Base-by-base conservation (phyloP, 306 rosid species). In the barrel medic (Medicago truncatula) region DNA sequence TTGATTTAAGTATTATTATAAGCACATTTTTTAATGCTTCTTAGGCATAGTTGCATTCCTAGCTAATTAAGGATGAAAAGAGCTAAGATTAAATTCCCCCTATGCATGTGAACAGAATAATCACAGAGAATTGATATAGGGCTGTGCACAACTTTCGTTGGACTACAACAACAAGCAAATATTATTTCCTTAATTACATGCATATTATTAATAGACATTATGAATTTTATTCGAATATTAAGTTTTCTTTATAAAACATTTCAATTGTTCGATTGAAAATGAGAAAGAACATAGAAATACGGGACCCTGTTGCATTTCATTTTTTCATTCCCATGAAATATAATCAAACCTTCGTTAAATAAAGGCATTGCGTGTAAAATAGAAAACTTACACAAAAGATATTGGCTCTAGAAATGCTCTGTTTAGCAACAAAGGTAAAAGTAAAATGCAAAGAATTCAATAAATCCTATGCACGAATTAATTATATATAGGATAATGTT, bases 101-200 rank as follows among this genome's bases (percentile, higher is more conserved):
- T 11, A 71, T 60, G 13, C 16, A 77, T 81, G 81, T 81, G 79
- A 81, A 85, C 79, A 52, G 79, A 77, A 77, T 57, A 81, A 67
- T 43, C 4, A 2, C 4, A 47, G 8, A 47, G 63, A 67, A 14
- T 72, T 58, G 17, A 58, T 44, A 18, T 65, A 61, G 75, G 58
- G 59, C 52, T 65, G 67, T 57, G 28, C 52, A 16, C 66, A 69
- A 70, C 82, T 50, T 17, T 44, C 14, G 7, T 76, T 71, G 75
- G 58, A 43, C 73, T 54, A 41, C 21, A 46, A 31, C 9, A 6
- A 11, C 17, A 67, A 54, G 53, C 56, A 67, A 67, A 7, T 56
- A 50, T 80, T 9, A 43, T 73, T 50, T 72, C 18, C 23, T 39
- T 46, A 57, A 61, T 61, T 28, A 14, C 23, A 10, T 73, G 34